Evolutionary conservation across 257 asterid genomes (phyloP).

Genomic region (Leonotis leonurus): DNA sequence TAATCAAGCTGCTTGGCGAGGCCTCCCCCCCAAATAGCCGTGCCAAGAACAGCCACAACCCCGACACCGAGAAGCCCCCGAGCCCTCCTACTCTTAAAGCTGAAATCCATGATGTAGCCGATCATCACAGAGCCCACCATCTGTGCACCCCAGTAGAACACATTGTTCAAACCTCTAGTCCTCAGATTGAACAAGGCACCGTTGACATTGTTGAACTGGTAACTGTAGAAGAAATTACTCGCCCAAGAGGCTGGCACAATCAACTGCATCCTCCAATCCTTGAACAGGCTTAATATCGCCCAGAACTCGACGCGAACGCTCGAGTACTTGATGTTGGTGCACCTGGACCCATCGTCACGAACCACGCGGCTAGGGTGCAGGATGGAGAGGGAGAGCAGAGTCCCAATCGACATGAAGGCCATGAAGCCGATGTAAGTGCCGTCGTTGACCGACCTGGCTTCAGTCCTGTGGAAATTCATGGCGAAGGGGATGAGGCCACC

Average conservation of each 20-base stretch:
- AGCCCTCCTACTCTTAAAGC: conserved; percentile 80
- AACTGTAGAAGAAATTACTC: conserved; percentile 82
- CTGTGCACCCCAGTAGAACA: conserved; percentile 63
- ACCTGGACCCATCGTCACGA: conserved; percentile 62
- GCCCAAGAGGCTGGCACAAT: conserved; percentile 92
- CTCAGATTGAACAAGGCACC: conserved; percentile 67
- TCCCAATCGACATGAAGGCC: conserved; percentile 70
- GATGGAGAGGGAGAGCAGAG: conserved; percentile 46
- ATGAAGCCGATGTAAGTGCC: conserved; percentile 91
- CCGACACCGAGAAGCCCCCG: conserved; percentile 26
- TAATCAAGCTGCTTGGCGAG: conserved; percentile 58
- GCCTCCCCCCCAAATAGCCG: conserved; percentile 89
- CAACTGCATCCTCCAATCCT: conserved; percentile 79
- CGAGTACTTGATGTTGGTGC: conserved; percentile 77
- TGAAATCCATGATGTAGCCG: conserved; percentile 45
- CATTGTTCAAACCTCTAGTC: conserved; percentile 68
- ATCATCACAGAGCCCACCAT: conserved; percentile 76
- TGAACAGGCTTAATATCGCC: conserved; percentile 52
- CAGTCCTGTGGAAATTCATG: conserved; percentile 40
- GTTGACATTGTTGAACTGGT: conserved; percentile 85
- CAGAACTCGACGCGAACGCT: conserved; percentile 39
- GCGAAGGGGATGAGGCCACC: conserved; percentile 81
- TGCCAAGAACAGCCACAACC: conserved; percentile 43
- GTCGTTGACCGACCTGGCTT: conserved; percentile 75
- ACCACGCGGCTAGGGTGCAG: conserved; percentile 68